Percentiles rank a stretch among this genome's conserved stretches.
Conservation (phyloP, 148 eudicot genomes). For the Tetragonia tetragonoides region DNA sequence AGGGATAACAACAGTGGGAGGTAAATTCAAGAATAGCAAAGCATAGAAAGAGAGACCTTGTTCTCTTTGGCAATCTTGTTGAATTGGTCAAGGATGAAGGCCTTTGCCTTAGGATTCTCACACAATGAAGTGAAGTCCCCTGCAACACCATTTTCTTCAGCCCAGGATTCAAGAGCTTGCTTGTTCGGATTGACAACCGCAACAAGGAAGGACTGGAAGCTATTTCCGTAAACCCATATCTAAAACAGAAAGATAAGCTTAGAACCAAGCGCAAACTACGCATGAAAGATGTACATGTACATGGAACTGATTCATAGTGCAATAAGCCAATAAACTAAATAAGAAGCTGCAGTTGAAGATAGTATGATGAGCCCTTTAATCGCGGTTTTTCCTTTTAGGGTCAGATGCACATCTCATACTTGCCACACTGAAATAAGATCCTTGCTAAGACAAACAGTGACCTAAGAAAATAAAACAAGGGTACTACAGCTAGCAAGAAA, state of each 20-base stretch:
- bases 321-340: no score
- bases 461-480: no score
- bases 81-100: constrained; percentile 57
- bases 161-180: constrained; percentile 69
- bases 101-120: constrained; percentile 54
- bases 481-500: no score
- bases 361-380: no score
- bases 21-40: not conserved
- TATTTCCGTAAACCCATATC: constrained; percentile 94
- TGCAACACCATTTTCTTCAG: constrained; percentile 49
- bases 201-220: constrained; percentile 80
- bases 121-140: constrained; percentile 61
- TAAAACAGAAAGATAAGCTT: constrained; percentile 25
- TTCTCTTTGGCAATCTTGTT: constrained; percentile 55
- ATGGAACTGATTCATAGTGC: no score
- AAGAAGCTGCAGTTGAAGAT: no score
- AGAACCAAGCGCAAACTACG: not conserved
- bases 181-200: constrained; percentile 74
- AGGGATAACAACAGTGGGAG: not conserved
- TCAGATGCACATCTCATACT: no score
- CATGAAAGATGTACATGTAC: no score
- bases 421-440: no score
- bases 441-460: no score
- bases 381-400: no score
- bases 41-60: constrained; percentile 48